Evolutionary conservation across 495 filamentous ascomycete genomes (phyloP), one percentile per base, ranked within the genome.

Genomic region (Zalerion maritima): DNA sequence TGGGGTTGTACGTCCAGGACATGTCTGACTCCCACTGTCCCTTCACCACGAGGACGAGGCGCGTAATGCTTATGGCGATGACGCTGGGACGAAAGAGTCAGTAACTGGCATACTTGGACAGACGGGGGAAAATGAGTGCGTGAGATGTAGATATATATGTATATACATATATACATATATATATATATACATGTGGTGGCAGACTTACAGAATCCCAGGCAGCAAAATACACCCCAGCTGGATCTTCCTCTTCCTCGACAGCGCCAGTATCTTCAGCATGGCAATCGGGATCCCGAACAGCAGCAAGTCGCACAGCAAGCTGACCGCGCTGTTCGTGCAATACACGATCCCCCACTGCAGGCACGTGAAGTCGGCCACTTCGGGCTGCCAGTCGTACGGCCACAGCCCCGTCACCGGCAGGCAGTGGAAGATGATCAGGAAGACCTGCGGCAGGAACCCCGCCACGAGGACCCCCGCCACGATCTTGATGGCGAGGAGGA

Each of bases 351-450:
- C 59, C 59, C 59, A 62, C 3, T 46, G 34, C 6, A 62, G 30
- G 36, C 59, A 63, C 2, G 30, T 41, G 26, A 58, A 63, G 3
- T 41, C 24, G 6, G 31, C 37, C 4, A 34, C 36, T 16, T 49
- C 45, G 2, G 16, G 10, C 32, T 62, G 56, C 57, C 55, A 61
- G 4, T 29, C 45, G 28, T 62, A 61, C 0, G 58, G 58, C 58
- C 58, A 62, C 7, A 58, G 36, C 1, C 50, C 58, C 8, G 58
- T 62, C 2, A 61, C 54, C 0, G 58, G 58, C 1, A 26, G 29
- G 31, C 58, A 62, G 34, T 62, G 58, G 41, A 62, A 60, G 31
- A 62, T 49, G 27, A 62, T 35, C 7, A 62, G 47, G 30, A 59
- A 54, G 17, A 62, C 34, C 28, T 62, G 58, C 5, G 54, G 49